Evolutionary conservation across 495 filamentous ascomycete species (phyloP).

Genomic region (Neurospora sp.): DNA sequence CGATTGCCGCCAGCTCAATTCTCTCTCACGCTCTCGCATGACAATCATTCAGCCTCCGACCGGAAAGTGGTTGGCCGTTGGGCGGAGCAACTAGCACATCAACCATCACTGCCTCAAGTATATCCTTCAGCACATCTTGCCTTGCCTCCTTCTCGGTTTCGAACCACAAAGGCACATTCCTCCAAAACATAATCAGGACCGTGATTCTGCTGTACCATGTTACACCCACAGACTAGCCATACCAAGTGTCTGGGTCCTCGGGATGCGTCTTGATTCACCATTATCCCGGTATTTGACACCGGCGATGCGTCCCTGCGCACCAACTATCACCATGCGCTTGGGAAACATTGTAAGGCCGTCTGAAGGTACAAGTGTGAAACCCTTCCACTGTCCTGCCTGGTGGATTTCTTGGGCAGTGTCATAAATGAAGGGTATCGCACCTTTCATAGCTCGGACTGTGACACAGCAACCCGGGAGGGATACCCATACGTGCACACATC

Average conservation of each 20-base stretch:
- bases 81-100: background rate
- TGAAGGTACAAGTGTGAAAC: background rate
- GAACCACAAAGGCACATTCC: background rate
- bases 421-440: background rate
- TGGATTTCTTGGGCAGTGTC: background rate
- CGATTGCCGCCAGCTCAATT: background rate
- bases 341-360: background rate
- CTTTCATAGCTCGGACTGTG: background rate
- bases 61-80: background rate
- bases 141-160: background rate
- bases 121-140: background rate
- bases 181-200: background rate
- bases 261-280: background rate
- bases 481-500: background rate
- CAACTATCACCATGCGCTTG: background rate
- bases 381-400: background rate
- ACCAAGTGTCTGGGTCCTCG: background rate
- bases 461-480: background rate
- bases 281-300: background rate
- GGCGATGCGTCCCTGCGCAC: background rate
- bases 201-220: background rate
- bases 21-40: background rate
- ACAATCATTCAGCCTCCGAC: background rate
- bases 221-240: background rate
- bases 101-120: background rate